Evolutionary conservation across 2,329 filamentous ascomycete species (phyloP).

Genomic region (Venturia asperata): DNA sequence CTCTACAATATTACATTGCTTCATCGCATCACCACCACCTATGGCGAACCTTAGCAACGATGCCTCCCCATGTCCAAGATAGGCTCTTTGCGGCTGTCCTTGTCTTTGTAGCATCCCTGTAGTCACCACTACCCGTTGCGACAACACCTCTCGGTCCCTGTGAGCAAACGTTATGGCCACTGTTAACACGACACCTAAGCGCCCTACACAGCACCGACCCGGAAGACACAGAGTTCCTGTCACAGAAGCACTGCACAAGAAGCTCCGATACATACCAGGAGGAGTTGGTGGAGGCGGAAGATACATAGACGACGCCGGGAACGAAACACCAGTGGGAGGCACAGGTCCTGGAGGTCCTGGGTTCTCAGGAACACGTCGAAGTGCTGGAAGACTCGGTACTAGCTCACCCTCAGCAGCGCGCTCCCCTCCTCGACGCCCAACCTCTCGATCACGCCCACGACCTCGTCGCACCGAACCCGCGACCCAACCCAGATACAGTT

Average conservation of each 20-base stretch:
- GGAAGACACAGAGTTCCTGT: slow-evolving; percentile 4
- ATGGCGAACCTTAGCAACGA: not conserved
- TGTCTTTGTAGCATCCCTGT: slow-evolving; percentile 2
- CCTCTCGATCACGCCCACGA: slow-evolving; percentile 22
- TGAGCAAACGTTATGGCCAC: slow-evolving; percentile 6
- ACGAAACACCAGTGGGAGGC: slow-evolving; percentile 50
- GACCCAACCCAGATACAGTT: slow-evolving; percentile 65
- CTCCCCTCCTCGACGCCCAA: slow-evolving; percentile 23
- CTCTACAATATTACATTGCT: not conserved
- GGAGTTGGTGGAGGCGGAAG: slow-evolving; percentile 79
- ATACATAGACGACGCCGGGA: slow-evolving; percentile 67
- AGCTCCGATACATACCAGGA: slow-evolving; percentile 67
- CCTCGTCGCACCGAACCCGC: slow-evolving; percentile 31
- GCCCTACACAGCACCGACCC: slow-evolving; percentile 15
- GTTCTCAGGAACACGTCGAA: slow-evolving; percentile 42
- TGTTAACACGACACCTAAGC: slow-evolving; percentile 16
- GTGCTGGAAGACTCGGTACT: slow-evolving; percentile 34
- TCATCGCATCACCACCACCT: not conserved
- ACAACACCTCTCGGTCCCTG: not conserved
- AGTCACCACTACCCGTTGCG: slow-evolving; percentile 11
- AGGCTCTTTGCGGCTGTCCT: slow-evolving; percentile 1
- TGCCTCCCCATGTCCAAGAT: slow-evolving; percentile 1
- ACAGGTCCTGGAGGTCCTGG: slow-evolving; percentile 44
- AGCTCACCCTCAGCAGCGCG: slow-evolving; percentile 23
- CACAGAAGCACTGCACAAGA: slow-evolving; percentile 29